Percentiles rank a stretch among this genome's conserved stretches.
Conservation (phyloP, 495 filamentous ascomycete species). For the Penicillium canescens region DNA sequence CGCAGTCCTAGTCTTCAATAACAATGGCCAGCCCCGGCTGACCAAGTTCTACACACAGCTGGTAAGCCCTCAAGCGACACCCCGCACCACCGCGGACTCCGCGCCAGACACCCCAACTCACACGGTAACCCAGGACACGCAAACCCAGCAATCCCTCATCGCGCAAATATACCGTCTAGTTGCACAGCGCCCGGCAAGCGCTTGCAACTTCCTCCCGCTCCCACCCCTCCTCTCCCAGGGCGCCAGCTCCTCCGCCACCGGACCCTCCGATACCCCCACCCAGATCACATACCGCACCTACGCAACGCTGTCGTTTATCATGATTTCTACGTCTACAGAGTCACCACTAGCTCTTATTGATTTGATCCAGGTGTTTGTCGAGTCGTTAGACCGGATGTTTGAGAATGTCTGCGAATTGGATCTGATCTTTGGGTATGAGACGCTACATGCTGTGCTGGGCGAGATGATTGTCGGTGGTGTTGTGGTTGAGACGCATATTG, state of each 20-base stretch:
- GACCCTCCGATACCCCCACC: constrained; percentile 83
- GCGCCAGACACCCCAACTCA: constrained; percentile 8
- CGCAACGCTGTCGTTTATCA: constrained; percentile 96
- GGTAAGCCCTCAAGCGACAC: constrained; percentile 46
- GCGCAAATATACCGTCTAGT: constrained; percentile 98
- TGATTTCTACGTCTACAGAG: constrained; percentile 96
- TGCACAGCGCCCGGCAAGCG: constrained; percentile 77
- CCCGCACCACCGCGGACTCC: neutral
- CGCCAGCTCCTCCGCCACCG: constrained; percentile 57
- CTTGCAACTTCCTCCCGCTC: constrained; percentile 95
- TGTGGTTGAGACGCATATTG: constrained; percentile 88
- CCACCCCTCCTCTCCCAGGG: constrained; percentile 66
- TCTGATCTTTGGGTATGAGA: constrained; percentile 98
- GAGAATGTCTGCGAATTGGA: constrained; percentile 98
- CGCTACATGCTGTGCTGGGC: constrained; percentile 82
- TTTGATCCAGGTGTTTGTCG: constrained; percentile 96
- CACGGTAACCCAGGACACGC: constrained; percentile 68
- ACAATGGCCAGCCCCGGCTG: constrained; percentile 90
- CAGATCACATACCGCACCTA: constrained; percentile 98
- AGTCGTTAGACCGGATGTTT: constrained; percentile 90
- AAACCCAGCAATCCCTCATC: constrained; percentile 93
- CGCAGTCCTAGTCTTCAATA: constrained; percentile 98
- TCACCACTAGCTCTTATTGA: constrained; percentile 94
- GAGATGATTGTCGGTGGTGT: constrained; percentile 98
- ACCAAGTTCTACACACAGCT: constrained; percentile 99